These are phyloP conservation scores for Zoysia matrella DNA, from an alignment of 202 grass and related monocot species.

Conservation along the genomic window DNA sequence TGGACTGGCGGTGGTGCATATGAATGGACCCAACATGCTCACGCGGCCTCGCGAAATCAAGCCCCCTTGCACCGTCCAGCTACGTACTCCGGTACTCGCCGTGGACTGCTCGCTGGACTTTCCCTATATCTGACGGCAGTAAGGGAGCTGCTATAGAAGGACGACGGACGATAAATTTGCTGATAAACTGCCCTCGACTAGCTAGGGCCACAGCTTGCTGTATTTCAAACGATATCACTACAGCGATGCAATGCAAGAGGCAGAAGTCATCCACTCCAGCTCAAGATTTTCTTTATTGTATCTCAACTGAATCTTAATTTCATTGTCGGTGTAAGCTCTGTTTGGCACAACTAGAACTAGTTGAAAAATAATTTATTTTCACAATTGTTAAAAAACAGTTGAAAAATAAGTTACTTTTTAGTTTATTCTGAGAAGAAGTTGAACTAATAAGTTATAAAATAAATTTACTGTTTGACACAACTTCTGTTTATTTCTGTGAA, in stretches of 20 bases:
- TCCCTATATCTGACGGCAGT: constrained; percentile 4
- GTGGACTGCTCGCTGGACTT: constrained; percentile 23
- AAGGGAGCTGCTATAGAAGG: constrained; percentile 4
- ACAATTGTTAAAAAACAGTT: no score
- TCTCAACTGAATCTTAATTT: background rate
- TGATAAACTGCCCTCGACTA: background rate
- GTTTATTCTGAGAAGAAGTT: no score
- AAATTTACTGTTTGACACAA: no score
- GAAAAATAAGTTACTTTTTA: no score
- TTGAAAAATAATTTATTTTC: no score
- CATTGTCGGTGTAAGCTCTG: no score
- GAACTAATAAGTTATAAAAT: no score
- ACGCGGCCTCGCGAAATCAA: constrained; percentile 26
- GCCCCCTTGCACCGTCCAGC: constrained; percentile 4
- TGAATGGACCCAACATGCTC: constrained; percentile 4
- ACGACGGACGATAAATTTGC: background rate
- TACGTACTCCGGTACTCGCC: background rate
- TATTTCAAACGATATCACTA: background rate
- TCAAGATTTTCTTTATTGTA: background rate
- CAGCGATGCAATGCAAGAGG: no score
- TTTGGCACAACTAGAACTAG: no score
- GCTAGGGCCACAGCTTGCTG: constrained; percentile 8
- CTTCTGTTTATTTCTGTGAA: no score
- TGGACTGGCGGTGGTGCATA: background rate
- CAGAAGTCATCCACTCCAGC: no score